Evolutionary conservation across 805 yeast genomes (phyloP).

Genomic region (Suhomyces sp.): DNA sequence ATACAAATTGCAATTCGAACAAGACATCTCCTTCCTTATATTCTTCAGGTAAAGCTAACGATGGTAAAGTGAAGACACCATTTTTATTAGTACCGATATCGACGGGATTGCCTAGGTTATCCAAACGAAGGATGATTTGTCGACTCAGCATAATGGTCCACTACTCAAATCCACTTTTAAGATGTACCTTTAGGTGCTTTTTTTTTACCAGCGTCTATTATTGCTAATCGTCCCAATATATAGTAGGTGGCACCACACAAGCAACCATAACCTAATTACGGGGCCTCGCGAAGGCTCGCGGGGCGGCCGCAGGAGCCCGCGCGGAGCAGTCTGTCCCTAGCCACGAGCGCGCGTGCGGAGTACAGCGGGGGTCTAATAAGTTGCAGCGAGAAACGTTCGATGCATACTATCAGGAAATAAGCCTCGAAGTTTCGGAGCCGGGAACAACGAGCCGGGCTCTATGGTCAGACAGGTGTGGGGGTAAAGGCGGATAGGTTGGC

Average conservation of each 20-base stretch:
- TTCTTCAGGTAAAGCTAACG: conserved; percentile 34
- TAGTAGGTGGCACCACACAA: neutral
- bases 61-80: conserved; percentile 53
- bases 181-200: neutral
- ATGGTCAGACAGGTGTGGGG: neutral
- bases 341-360: neutral
- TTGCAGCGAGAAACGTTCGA: neutral
- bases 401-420: neutral
- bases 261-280: neutral
- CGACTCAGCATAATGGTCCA: conserved; percentile 13
- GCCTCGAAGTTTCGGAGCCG: neutral
- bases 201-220: neutral
- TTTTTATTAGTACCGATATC: conserved; percentile 30
- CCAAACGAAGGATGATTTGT: conserved; percentile 46
- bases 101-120: conserved; percentile 47
- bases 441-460: neutral
- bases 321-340: neutral
- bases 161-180: too few species aligned
- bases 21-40: conserved; percentile 39
- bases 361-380: neutral
- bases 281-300: neutral
- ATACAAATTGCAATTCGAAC: conserved; percentile 53
- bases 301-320: neutral
- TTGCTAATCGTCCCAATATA: neutral
- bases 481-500: neutral